phyloP scores from a whole-genome alignment of 345 rosid genomes.

The Dipteronia dyeriana region DNA sequence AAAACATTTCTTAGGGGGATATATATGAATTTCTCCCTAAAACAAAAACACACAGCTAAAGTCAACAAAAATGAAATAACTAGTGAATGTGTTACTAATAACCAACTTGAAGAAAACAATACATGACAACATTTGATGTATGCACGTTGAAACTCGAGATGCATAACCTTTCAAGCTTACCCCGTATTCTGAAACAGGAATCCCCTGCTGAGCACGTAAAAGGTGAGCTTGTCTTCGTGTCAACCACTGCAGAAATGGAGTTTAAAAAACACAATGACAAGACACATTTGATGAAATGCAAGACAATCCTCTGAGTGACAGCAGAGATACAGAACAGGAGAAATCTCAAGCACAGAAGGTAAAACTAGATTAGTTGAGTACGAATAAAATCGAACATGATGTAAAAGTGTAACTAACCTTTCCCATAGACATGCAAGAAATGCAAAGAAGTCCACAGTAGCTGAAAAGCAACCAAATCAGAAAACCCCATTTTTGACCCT shows the following conservation, averaged over 20 bases:
- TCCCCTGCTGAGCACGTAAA: constrained; percentile 92
- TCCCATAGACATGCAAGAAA: constrained; percentile 77
- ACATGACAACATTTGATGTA: background rate
- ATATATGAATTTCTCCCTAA: no score
- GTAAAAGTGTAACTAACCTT: constrained; percentile 48
- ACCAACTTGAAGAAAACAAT: background rate
- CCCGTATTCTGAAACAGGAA: constrained; percentile 93
- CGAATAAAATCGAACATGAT: background rate
- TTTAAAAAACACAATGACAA: constrained; percentile 17
- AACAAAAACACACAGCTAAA: background rate
- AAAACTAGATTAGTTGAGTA: background rate
- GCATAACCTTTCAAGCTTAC: constrained; percentile 48
- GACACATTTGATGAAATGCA: background rate
- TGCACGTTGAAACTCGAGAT: background rate
- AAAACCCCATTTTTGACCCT: constrained; percentile 98
- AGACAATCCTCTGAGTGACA: background rate
- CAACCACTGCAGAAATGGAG: constrained; percentile 62
- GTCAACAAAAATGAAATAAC: background rate
- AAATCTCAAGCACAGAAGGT: background rate
- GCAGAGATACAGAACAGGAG: background rate
- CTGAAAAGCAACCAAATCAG: constrained; percentile 96
- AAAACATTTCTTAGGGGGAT: no score
- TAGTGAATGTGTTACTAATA: background rate
- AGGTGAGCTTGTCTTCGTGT: constrained; percentile 81
- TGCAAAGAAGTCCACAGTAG: constrained; percentile 86